Evolutionary conservation across 1,284 basidiomycete species (phyloP).

Genomic region (Naganishia albida): DNA sequence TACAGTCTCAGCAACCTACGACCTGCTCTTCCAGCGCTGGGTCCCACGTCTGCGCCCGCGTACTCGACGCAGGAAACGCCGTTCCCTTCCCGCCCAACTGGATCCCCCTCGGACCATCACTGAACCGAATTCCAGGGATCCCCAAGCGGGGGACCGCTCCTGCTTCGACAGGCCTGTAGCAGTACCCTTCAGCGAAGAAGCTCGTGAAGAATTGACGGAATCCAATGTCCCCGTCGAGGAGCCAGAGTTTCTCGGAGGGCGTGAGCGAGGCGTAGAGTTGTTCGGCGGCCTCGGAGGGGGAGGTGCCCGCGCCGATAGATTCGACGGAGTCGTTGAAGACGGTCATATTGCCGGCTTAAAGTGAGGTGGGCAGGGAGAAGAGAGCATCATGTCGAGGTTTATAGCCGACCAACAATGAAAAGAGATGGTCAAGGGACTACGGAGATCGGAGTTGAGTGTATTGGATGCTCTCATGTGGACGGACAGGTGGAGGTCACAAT

Average conservation of each 20-base stretch:
- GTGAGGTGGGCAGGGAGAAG: too few relatives aligned
- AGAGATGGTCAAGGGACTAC: too few relatives aligned
- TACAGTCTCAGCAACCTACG: background rate
- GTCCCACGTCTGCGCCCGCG: conserved; percentile 10
- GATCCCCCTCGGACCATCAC: conserved; percentile 18
- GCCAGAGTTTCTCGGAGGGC: conserved; percentile 8
- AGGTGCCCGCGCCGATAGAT: background rate
- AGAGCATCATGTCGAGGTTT: too few relatives aligned
- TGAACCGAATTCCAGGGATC: conserved; percentile 20
- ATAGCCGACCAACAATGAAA: too few relatives aligned
- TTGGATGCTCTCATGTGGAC: too few relatives aligned
- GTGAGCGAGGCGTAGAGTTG: background rate
- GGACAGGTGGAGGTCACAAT: too few relatives aligned
- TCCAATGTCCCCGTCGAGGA: conserved; percentile 21
- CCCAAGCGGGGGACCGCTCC: conserved; percentile 9
- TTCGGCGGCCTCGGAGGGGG: background rate
- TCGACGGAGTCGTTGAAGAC: background rate
- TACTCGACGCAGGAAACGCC: conserved; percentile 10
- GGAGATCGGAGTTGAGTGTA: too few relatives aligned
- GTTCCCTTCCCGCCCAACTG: conserved; percentile 4
- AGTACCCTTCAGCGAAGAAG: conserved; percentile 1
- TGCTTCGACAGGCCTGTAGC: background rate
- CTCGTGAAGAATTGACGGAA: background rate
- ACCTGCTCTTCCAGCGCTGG: conserved; percentile 14
- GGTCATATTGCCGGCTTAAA: background rate